phyloP scores from a whole-genome alignment of 139 green algal genomes.

The Pleodorina starrii region DNA sequence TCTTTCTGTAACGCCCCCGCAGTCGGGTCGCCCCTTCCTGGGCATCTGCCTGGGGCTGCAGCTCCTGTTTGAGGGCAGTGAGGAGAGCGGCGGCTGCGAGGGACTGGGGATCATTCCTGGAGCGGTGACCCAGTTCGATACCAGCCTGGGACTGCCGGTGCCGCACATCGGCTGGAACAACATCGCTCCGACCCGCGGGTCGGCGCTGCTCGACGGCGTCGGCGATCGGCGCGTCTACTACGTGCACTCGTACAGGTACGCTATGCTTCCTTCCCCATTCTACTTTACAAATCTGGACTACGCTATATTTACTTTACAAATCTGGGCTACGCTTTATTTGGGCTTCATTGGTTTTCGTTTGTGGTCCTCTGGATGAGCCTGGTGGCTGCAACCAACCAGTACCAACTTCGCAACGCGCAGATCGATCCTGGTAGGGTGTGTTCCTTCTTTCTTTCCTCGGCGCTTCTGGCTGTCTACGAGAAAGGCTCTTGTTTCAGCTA shows the following conservation, averaged over 20 bases:
- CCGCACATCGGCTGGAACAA: conserved; percentile 99
- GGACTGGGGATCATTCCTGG: conserved; percentile 95
- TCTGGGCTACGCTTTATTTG: too few relatives aligned
- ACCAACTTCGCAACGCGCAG: too few relatives aligned
- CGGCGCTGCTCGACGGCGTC: conserved; percentile 73
- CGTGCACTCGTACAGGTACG: conserved; percentile 94
- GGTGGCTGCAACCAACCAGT: too few relatives aligned
- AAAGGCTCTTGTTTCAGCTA: too few relatives aligned
- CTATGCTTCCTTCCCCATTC: neutral
- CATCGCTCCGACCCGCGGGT: conserved; percentile 65
- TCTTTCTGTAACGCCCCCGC: too few relatives aligned
- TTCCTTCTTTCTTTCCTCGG: too few relatives aligned
- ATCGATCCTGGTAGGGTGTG: too few relatives aligned
- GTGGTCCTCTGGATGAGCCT: too few relatives aligned
- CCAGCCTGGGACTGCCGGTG: conserved; percentile 84
- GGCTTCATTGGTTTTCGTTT: too few relatives aligned
- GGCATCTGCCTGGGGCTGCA: conserved; percentile 99
- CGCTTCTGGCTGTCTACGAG: too few relatives aligned
- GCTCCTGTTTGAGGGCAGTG: conserved; percentile 96
- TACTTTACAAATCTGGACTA: too few relatives aligned
- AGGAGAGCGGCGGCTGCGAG: conserved; percentile 95
- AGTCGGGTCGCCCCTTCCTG: conserved; percentile 91
- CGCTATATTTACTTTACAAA: too few relatives aligned
- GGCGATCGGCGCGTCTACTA: conserved; percentile 94
- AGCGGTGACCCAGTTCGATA: conserved; percentile 79